These are phyloP conservation scores for Lepraria neglecta DNA, from an alignment of 495 filamentous ascomycete genomes.

Conservation along the genomic window DNA sequence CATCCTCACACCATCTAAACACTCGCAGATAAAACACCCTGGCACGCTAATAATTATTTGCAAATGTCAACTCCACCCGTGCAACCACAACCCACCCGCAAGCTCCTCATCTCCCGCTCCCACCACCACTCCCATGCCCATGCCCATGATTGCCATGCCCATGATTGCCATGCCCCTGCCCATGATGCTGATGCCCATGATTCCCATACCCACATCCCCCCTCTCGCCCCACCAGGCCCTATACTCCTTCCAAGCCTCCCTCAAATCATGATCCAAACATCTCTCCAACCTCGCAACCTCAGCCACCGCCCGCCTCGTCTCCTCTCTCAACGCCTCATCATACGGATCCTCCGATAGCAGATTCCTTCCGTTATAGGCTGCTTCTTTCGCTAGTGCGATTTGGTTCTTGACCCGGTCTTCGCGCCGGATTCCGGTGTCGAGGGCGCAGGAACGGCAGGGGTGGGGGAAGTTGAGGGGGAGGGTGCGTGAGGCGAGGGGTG, in stretches of 20 bases:
- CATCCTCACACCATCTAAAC: no score
- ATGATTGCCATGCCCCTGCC: neutral
- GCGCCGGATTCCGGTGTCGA: slow-evolving; percentile 30
- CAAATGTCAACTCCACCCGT: neutral
- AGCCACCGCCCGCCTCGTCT: neutral
- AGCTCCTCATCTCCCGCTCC: neutral
- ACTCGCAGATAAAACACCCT: neutral
- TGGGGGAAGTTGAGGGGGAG: slow-evolving; percentile 4
- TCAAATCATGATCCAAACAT: neutral
- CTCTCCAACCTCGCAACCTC: neutral
- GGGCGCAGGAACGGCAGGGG: slow-evolving; percentile 19
- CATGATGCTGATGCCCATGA: neutral
- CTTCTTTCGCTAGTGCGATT: no score
- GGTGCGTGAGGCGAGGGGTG: neutral
- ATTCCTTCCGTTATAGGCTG: no score
- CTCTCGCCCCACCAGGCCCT: neutral
- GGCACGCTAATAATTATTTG: neutral
- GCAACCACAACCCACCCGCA: neutral
- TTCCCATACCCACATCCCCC: neutral
- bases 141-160: neutral
- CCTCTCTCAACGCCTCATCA: neutral
- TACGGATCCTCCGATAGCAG: no score
- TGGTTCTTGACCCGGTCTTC: neutral
- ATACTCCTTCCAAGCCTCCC: slow-evolving; percentile 5
- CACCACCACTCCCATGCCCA: neutral